These are phyloP conservation scores for Volvox reticuliferus DNA, from an alignment of 139 green algal genomes.

Conservation along the genomic window DNA sequence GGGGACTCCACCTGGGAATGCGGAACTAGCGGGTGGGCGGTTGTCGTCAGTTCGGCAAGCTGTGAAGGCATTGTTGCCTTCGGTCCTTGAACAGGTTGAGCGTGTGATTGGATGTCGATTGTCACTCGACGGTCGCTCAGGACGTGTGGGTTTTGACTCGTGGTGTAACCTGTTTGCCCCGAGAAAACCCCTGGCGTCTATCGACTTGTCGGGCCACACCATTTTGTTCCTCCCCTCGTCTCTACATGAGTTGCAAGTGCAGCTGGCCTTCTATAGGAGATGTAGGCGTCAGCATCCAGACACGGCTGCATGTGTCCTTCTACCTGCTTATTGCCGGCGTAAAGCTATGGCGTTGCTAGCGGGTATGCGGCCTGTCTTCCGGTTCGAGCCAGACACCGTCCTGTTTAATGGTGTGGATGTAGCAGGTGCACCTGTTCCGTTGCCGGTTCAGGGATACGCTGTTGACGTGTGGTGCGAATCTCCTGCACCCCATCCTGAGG, in stretches of 20 bases:
- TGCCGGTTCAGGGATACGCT: not conserved
- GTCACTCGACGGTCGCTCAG: not conserved
- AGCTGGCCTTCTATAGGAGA: not conserved
- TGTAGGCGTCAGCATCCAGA: not conserved
- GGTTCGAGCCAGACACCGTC: not conserved
- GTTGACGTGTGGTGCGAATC: not conserved
- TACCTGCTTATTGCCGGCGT: not conserved
- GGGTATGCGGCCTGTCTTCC: not conserved
- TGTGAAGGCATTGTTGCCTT: no score
- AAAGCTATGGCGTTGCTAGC: not conserved
- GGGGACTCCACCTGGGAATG: no score
- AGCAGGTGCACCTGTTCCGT: not conserved
- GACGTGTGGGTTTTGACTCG: not conserved
- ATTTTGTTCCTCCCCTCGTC: not conserved
- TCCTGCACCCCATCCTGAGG: not conserved
- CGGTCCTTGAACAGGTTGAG: not conserved
- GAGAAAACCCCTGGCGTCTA: not conserved
- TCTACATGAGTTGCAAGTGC: not conserved
- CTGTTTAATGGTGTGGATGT: not conserved
- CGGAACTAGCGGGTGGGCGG: no score
- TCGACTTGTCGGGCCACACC: not conserved
- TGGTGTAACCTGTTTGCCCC: not conserved
- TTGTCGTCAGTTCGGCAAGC: no score
- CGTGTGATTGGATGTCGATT: not conserved
- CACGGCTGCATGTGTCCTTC: not conserved